Evolutionary conservation across 1,139 yeast genomes (phyloP).

Genomic region (Candida sp.): DNA sequence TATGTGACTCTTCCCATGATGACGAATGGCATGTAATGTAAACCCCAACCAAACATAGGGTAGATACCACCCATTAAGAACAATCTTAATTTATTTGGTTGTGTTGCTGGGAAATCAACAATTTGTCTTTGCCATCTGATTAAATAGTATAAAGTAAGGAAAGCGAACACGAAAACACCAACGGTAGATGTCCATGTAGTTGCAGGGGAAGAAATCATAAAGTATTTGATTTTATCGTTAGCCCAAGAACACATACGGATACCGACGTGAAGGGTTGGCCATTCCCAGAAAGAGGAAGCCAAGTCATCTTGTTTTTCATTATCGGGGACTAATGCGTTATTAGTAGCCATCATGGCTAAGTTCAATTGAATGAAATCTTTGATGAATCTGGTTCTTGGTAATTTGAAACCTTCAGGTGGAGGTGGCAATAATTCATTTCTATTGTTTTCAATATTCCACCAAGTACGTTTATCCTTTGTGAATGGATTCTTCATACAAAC

Average conservation of each 20-base stretch:
- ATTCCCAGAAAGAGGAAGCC: constrained; percentile 95
- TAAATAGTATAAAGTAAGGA: constrained; percentile 53
- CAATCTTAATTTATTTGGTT: constrained; percentile 26
- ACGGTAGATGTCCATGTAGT: constrained; percentile 91
- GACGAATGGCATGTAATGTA: constrained; percentile 87
- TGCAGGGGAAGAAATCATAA: constrained; percentile 88
- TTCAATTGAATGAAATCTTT: constrained; percentile 91
- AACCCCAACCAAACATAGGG: constrained; percentile 93
- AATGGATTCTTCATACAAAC: constrained; percentile 77
- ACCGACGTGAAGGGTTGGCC: constrained; percentile 95
- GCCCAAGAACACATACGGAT: constrained; percentile 97
- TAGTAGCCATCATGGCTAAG: constrained; percentile 98
- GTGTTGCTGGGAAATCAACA: constrained; percentile 53
- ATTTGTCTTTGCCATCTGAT: constrained; percentile 95
- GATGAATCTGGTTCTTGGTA: constrained; percentile 81
- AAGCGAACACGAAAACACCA: constrained; percentile 62
- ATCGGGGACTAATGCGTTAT: constrained; percentile 94
- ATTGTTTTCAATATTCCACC: constrained; percentile 98
- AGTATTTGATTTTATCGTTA: constrained; percentile 75
- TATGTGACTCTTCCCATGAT: constrained; percentile 98
- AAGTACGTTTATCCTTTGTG: constrained; percentile 85
- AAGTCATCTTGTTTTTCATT: constrained; percentile 86
- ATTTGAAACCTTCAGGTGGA: constrained; percentile 66
- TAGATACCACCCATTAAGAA: constrained; percentile 79
- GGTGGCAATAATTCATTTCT: constrained; percentile 70